Conservation (phyloP, 768 basidiomycete genomes). For the Rossbeevera mucosa region DNA sequence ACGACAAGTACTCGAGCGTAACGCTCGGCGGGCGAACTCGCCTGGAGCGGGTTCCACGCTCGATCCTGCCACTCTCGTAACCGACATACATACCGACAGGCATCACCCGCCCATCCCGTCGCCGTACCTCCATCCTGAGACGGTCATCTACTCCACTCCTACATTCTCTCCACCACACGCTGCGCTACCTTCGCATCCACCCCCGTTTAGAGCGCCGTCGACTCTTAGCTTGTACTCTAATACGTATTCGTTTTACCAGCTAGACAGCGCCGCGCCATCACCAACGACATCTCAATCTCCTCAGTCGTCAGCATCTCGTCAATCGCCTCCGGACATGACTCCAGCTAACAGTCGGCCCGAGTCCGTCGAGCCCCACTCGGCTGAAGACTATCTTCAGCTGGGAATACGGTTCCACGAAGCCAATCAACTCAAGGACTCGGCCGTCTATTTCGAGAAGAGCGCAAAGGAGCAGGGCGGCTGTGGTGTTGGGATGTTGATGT, state of each 20-base stretch:
- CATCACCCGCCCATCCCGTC: not conserved
- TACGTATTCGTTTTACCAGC: constrained; percentile 61
- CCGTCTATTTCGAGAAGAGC: constrained; percentile 68
- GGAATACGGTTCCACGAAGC: constrained; percentile 78
- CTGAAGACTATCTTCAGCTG: constrained; percentile 68
- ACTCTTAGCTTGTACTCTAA: constrained; percentile 49
- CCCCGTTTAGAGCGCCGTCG: constrained; percentile 35
- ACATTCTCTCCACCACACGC: constrained; percentile 7
- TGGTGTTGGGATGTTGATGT: constrained; percentile 90
- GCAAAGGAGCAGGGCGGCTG: constrained; percentile 75
- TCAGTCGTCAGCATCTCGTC: constrained; percentile 9
- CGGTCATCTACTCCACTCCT: constrained; percentile 13
- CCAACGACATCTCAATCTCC: constrained; percentile 33
- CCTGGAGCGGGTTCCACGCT: constrained; percentile 21
- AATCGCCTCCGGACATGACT: constrained; percentile 12
- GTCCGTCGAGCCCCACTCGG: constrained; percentile 32
- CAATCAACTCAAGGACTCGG: constrained; percentile 64
- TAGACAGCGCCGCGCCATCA: constrained; percentile 44
- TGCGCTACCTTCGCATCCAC: constrained; percentile 31
- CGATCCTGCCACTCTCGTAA: constrained; percentile 20
- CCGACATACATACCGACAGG: constrained; percentile 13
- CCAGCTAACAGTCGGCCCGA: constrained; percentile 15
- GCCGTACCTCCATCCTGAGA: constrained; percentile 17
- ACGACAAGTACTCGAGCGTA: constrained; percentile 52
- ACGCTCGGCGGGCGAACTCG: constrained; percentile 39